Evolutionary conservation across 306 rosid species (phyloP).

Genomic region (Prunus mume): DNA sequence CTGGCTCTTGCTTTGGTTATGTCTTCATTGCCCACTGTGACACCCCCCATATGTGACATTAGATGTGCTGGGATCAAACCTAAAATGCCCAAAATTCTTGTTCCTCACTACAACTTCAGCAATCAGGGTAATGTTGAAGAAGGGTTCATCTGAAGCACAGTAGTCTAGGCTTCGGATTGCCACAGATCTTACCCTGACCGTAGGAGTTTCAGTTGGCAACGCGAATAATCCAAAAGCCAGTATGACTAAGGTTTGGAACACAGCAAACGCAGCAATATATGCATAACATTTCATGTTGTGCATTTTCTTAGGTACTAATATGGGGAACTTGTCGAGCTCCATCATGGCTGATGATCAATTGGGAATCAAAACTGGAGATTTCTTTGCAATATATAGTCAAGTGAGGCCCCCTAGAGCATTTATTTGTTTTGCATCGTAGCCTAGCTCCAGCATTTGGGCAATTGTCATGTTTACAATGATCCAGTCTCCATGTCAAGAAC

Average conservation of each 20-base stretch:
- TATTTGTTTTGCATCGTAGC: no score
- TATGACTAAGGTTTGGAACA: slow-evolving; percentile 13
- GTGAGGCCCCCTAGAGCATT: no score
- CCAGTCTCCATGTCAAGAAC: no score
- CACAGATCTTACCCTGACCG: no score
- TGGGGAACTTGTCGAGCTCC: slow-evolving; percentile 18
- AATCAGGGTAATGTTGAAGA: slow-evolving; percentile 12
- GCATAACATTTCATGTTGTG: slow-evolving; percentile 20
- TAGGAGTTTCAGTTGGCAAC: slow-evolving; percentile 19
- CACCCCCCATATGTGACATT: background rate
- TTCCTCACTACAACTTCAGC: slow-evolving; percentile 22
- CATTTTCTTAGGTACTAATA: slow-evolving; percentile 2
- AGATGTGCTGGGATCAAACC: slow-evolving; percentile 6
- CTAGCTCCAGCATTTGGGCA: no score
- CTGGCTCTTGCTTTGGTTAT: background rate
- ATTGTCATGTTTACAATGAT: no score
- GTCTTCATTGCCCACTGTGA: background rate
- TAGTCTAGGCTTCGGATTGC: background rate
- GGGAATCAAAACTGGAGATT: no score
- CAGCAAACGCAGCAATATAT: slow-evolving; percentile 10
- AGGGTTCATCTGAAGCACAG: background rate
- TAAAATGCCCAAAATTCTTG: slow-evolving; percentile 25
- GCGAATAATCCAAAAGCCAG: slow-evolving; percentile 3
- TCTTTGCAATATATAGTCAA: no score
- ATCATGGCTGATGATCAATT: background rate